These are phyloP conservation scores for Sideroxylon spinosum DNA, from an alignment of 179 eudicot genomes.

Conservation along the genomic window DNA sequence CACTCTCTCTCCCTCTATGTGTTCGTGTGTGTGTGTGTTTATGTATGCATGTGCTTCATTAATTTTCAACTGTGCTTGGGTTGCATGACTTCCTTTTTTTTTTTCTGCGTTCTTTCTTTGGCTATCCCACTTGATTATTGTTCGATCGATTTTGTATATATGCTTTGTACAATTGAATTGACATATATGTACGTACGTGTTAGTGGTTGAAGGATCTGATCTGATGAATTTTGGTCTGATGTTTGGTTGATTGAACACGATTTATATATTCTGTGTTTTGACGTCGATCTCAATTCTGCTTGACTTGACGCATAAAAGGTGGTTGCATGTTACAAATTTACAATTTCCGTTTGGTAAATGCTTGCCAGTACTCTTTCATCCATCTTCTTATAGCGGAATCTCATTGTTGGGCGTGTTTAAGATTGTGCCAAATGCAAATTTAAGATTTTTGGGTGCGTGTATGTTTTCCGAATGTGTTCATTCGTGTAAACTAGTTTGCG, in stretches of 20 bases:
- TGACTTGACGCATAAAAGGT: background rate
- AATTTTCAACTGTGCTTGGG: conserved; percentile 3
- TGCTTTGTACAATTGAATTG: too few relatives aligned
- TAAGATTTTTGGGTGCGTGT: background rate
- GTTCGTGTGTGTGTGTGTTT: background rate
- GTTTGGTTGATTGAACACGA: background rate
- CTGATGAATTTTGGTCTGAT: background rate
- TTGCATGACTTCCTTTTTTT: background rate
- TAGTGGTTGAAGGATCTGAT: too few relatives aligned
- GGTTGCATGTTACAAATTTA: conserved; percentile 8
- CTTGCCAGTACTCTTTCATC: background rate
- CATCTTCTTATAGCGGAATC: background rate
- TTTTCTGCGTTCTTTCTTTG: background rate
- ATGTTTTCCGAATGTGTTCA: too few relatives aligned
- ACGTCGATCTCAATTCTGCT: background rate
- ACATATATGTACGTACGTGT: too few relatives aligned
- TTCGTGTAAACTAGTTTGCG: too few relatives aligned
- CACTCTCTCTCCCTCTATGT: background rate
- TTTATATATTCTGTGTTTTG: background rate
- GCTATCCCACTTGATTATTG: background rate
- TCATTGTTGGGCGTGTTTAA: background rate
- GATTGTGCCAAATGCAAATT: background rate
- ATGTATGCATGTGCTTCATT: background rate
- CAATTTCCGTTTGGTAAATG: background rate
- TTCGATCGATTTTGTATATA: background rate